Base-by-base conservation (phyloP, 192 early-diverging fungal species). In the Backusella parvicylindrica region DNA sequence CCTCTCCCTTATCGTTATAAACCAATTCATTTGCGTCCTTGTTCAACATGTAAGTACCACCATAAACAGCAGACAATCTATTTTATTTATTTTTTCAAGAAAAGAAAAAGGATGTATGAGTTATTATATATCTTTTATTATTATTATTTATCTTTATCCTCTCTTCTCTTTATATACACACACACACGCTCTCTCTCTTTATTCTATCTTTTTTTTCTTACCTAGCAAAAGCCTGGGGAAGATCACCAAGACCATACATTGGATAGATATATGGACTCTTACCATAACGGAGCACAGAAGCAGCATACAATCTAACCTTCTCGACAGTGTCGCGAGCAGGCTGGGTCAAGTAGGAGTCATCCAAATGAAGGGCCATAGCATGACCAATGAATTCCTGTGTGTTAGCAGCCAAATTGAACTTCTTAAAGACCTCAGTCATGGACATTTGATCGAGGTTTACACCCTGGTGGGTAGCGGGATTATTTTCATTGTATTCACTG, bases 201-300 rank as follows among this genome's bases (percentile, higher is more conserved):
- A 16, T 50, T 23, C 13, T n/a, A n/a, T n/a, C 15, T 31, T 75
- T 40, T 68, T 43, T 65, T 38, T 40, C 11, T 77, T 88, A 89
- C 90, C 90, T 86, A 64, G 98, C 97, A 87, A 99, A 99, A 41
- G 94, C 92, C 85, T 99, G 98, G 56, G 98, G 97, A 36, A 99
- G 84, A 79, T 99, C 98, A 49, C 97, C 97, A 70, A 99, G 88
- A 47, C 98, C 98, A 77, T 97, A 99, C 75, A 96, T 86, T 71
- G 97, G 98, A 85, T 99, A 99, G 79, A 99, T 97, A 84, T 99
- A 99, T 38, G 98, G 98, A 75, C 90, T 93, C 86, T 95, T 95
- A 75, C 97, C 96, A 79, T 96, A 96, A 38, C 95, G 91, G 12
- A 95, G 91, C 68, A 98, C 91, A 6, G 97, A 98, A 53, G 87